Percentiles rank a stretch among this genome's conserved stretches.
These are phyloP conservation scores for Lyophyllum shimeji DNA, from an alignment of 768 basidiomycete genomes.

Conservation along the genomic window DNA sequence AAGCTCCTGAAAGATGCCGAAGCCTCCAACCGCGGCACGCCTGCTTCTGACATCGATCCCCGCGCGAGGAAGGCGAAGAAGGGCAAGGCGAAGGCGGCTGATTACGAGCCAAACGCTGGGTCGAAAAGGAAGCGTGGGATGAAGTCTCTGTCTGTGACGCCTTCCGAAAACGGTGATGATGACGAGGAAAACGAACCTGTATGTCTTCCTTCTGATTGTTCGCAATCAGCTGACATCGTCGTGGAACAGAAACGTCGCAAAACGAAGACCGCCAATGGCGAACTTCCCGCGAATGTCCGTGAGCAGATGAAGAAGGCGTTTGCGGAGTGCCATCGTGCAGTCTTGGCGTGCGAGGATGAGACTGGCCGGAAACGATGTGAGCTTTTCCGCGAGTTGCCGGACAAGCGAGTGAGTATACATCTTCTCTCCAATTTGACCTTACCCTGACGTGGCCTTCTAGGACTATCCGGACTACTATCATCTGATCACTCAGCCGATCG, in stretches of 20 bases:
- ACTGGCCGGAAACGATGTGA: slow-evolving; percentile 81
- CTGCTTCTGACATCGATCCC: slow-evolving; percentile 58
- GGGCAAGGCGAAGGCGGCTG: slow-evolving; percentile 55
- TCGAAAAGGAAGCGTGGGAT: slow-evolving; percentile 77
- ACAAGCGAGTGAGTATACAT: slow-evolving; percentile 54
- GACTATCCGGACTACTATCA: slow-evolving; percentile 93
- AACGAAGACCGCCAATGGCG: slow-evolving; percentile 50
- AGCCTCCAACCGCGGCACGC: slow-evolving; percentile 62
- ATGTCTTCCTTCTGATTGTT: slow-evolving; percentile 25
- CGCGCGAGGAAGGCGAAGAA: slow-evolving; percentile 61
- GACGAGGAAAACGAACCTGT: slow-evolving; percentile 74
- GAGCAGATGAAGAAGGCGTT: slow-evolving; percentile 87
- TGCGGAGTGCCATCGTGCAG: slow-evolving; percentile 72
- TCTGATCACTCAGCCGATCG: slow-evolving; percentile 85
- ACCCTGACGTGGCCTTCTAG: slow-evolving; percentile 35
- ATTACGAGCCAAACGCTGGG: slow-evolving; percentile 49
- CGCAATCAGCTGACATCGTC: background rate
- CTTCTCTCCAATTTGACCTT: background rate
- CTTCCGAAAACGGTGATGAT: slow-evolving; percentile 76
- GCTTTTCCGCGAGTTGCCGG: slow-evolving; percentile 85
- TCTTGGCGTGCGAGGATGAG: slow-evolving; percentile 68
- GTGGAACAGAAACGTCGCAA: slow-evolving; percentile 79
- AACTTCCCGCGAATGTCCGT: slow-evolving; percentile 55
- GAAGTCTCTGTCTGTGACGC: slow-evolving; percentile 77
- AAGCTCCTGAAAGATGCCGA: slow-evolving; percentile 61